Percentiles rank a stretch among this genome's conserved stretches.
Conservation (phyloP, 129 eudicot species). For the Gnaphalium uliginosum region DNA sequence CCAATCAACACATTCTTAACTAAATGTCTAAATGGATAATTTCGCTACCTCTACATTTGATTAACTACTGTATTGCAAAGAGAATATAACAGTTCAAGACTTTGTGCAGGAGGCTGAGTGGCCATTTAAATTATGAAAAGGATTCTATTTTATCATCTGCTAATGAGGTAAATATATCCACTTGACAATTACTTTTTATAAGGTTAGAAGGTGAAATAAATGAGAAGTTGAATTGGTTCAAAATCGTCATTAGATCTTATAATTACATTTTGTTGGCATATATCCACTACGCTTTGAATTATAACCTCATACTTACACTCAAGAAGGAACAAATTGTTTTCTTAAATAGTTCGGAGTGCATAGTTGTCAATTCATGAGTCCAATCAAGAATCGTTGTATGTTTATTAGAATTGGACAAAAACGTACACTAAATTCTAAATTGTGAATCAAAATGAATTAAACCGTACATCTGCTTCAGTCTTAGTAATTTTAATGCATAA, state of each 20-base stretch:
- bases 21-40: neutral
- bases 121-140: slow-evolving; percentile 58
- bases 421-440: neutral
- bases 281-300: neutral
- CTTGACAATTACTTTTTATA: neutral
- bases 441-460: neutral
- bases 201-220: neutral
- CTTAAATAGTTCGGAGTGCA: neutral
- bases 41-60: neutral
- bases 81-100: neutral
- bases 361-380: neutral
- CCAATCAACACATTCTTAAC: neutral
- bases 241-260: neutral
- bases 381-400: neutral
- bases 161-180: slow-evolving; percentile 44
- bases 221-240: neutral
- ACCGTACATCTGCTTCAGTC: slow-evolving; percentile 11
- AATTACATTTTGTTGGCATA: neutral
- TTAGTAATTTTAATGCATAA: neutral
- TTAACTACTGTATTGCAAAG: neutral
- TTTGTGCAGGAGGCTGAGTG: slow-evolving; percentile 75
- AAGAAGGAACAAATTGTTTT: neutral
- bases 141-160: slow-evolving; percentile 55
- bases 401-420: neutral
- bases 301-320: neutral